Percentiles rank a stretch among this genome's conserved stretches.
Evolutionary conservation across 768 basidiomycete species (phyloP).

Genomic region (Mrakia gelida): DNA sequence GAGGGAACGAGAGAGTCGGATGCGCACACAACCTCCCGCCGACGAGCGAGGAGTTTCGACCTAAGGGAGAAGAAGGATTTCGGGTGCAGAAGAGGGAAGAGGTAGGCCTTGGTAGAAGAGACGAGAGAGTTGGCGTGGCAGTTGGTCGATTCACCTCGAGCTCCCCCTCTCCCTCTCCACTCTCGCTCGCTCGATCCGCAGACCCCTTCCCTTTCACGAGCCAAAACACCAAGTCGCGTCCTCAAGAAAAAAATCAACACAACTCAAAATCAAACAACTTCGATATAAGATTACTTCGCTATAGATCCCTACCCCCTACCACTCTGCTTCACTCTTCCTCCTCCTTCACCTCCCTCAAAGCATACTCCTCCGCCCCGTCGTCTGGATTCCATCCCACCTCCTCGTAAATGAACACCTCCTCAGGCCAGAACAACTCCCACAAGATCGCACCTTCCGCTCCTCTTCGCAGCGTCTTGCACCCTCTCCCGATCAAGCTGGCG

Average conservation of each 20-base stretch:
- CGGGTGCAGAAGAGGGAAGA: background rate
- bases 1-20: background rate
- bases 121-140: no score
- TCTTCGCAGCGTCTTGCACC: background rate
- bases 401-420: background rate
- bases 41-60: background rate
- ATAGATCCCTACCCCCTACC: no score
- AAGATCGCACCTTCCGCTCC: background rate
- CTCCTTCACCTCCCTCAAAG: background rate
- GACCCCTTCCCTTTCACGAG: background rate
- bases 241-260: background rate
- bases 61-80: no score
- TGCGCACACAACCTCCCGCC: background rate
- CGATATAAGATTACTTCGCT: no score
- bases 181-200: background rate
- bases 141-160: background rate
- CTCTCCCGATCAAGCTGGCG: background rate
- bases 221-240: background rate
- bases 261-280: background rate
- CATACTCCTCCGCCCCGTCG: background rate
- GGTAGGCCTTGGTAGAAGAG: background rate
- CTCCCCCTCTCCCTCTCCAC: background rate
- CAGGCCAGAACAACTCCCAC: background rate
- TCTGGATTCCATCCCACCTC: background rate
- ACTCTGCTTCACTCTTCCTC: background rate